A percentile compares a stretch with the other conserved stretches of the same genome.
Conservation (phyloP, 192 early-diverging fungal species). For the Podila clonocystis region DNA sequence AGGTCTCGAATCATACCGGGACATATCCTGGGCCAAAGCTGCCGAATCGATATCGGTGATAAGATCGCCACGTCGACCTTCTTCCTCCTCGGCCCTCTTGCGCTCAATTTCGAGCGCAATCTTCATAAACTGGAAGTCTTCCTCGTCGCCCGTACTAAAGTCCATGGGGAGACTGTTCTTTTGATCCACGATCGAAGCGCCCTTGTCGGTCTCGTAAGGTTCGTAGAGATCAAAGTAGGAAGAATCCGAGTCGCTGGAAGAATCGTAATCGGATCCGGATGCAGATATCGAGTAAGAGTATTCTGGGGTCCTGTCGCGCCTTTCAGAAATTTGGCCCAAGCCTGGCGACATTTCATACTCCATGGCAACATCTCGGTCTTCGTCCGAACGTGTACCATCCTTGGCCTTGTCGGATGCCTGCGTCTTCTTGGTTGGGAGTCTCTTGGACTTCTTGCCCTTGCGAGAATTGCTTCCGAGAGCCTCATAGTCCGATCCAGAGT, state of each 20-base stretch:
- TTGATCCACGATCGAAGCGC: slow-evolving; percentile 5
- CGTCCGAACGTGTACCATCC: slow-evolving; percentile 13
- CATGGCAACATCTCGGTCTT: slow-evolving; percentile 8
- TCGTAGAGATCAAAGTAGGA: slow-evolving; percentile 52
- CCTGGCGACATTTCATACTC: neutral
- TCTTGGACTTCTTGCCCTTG: slow-evolving; percentile 37
- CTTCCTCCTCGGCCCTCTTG: slow-evolving; percentile 43
- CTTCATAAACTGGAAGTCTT: slow-evolving; percentile 60
- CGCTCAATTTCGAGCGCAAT: slow-evolving; percentile 53
- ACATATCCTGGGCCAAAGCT: slow-evolving; percentile 19
- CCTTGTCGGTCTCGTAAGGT: slow-evolving; percentile 35
- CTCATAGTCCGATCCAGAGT: slow-evolving; percentile 41
- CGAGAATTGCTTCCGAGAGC: slow-evolving; percentile 6
- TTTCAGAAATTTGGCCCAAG: slow-evolving; percentile 2
- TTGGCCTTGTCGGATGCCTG: slow-evolving; percentile 7
- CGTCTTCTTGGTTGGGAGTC: slow-evolving; percentile 17
- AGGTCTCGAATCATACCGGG: slow-evolving; percentile 14
- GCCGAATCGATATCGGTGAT: slow-evolving; percentile 1
- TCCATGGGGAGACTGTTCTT: slow-evolving; percentile 24
- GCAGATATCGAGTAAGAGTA: slow-evolving; percentile 30
- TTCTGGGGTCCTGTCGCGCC: slow-evolving; percentile 34
- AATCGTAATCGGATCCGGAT: slow-evolving; percentile 38
- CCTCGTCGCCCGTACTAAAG: slow-evolving; percentile 43
- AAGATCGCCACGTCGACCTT: slow-evolving; percentile 9
- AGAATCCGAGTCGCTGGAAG: slow-evolving; percentile 44